A percentile compares a stretch with the other conserved stretches of the same genome.
phyloP scores from a whole-genome alignment of 257 asterid genomes.

The Petrea volubilis region DNA sequence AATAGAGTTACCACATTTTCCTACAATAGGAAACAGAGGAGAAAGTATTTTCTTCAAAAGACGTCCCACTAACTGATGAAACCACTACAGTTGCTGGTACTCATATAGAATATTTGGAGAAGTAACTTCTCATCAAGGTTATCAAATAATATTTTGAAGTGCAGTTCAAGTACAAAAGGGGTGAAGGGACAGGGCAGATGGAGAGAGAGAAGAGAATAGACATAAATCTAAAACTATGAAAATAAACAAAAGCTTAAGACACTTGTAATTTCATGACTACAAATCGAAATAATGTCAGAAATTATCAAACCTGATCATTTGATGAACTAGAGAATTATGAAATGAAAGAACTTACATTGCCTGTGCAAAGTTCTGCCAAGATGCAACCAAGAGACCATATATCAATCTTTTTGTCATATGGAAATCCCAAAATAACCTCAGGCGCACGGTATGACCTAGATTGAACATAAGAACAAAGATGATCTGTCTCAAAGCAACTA shows the following conservation, averaged over 20 bases:
- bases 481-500: constrained; percentile 80
- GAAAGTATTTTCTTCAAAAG: not conserved
- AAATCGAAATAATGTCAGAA: constrained; percentile 5
- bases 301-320: not conserved
- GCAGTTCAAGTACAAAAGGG: not conserved
- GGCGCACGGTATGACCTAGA: constrained; percentile 85
- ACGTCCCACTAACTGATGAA: not conserved
- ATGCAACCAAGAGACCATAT: constrained; percentile 86
- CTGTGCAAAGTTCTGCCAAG: constrained; percentile 84
- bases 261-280: not conserved
- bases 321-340: constrained; percentile 9
- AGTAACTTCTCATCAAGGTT: no score
- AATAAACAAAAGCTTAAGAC: not conserved
- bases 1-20: not conserved
- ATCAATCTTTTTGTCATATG: constrained; percentile 72
- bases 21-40: not conserved
- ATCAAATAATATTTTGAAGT: not conserved
- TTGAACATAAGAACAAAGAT: constrained; percentile 79
- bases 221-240: not conserved
- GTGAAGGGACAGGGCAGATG: no score
- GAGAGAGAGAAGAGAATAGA: not conserved
- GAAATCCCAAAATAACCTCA: constrained; percentile 74
- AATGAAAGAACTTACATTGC: constrained; percentile 59
- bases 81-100: no score
- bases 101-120: no score